Evolutionary conservation across 176 grass and related monocot species (phyloP), one percentile per base, ranked within the genome.

Genomic region (Thalia dealbata): DNA sequence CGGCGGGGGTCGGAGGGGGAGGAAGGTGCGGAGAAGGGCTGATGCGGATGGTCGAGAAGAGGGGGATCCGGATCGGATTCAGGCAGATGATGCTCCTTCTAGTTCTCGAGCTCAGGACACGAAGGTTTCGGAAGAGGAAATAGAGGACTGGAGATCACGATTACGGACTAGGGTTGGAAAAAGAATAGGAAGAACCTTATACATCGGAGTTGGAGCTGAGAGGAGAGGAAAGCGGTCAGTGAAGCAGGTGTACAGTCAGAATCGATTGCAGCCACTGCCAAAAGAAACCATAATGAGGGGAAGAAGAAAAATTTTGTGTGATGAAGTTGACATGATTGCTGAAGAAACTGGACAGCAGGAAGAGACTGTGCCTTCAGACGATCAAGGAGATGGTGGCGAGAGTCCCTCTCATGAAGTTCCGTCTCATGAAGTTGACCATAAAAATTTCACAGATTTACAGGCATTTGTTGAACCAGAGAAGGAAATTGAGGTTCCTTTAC

Each of bases 81-180:
- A 66, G 51, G 75, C 26, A 41, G 66, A 80, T 38, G 80, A 80
- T 16, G 70, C 69, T 42, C 73, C 58, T 64, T 81, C 82, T 61
- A 77, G 75, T 65, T 76, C 73, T 1, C 69, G 43, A 21, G 7
- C 2, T 61, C 23, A 28, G n/a, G 77, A 48, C 61, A 28, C 3
- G 12, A 71, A 63, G 16, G 26, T 10, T 61, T 71, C 41, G 51
- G 79, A 83, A 1, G 79, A 35, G 51, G 87, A 87, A 16, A 60
- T 52, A 54, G 90, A 80, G 61, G 81, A 72, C 12, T 86, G 85
- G 87, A 78, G 81, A 30, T 81, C 81, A 64, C 82, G 87, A 71
- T 78, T 89, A 71, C 73, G 90, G 77, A 82, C 80, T 90, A 92
- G 90, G 78, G 84, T 77, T 77, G 89, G 78, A 59, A 92, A 84